Evolutionary conservation across 129 eudicot genomes (phyloP), one percentile per base, ranked within the genome.

Genomic region (Lactuca saligna): DNA sequence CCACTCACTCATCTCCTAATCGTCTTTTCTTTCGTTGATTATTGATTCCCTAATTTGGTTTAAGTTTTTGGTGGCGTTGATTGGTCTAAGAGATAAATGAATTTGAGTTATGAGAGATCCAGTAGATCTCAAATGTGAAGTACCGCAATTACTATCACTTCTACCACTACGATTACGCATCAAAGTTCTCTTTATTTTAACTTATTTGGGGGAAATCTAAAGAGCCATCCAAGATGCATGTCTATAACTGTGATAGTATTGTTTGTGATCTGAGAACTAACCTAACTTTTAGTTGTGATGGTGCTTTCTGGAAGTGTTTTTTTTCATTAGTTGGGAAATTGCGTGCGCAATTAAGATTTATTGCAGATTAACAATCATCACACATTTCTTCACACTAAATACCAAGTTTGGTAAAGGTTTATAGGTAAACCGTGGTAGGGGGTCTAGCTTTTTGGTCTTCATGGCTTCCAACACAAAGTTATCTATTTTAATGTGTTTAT

Each of bases 71-170:
- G n/a, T n/a, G n/a, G n/a, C n/a, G n/a, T n/a, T n/a, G n/a, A n/a
- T 51, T 31, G 5, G n/a, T 37, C 2, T 69, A 49, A 20, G 16
- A 57, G 44, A 15, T 57, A 0, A 41, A 0, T 64, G 33, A 35
- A 41, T 54, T 41, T 25, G 41, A 7, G 17, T 53, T 55, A 14
- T 37, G 17, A 50, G 70, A 79, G 87, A 72, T 85, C 91, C 77
- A 25, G 61, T 69, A 59, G 82, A 82, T 82, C 85, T 79, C 38
- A 44, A 15, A 3, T 42, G 20, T n/a, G n/a, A n/a, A n/a, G n/a
- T n/a, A n/a, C n/a, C n/a, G n/a, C n/a, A n/a, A n/a, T n/a, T n/a
- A n/a, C n/a, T n/a, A n/a, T n/a, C n/a, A n/a, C n/a, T n/a, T n/a
- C n/a, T n/a, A n/a, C n/a, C n/a, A n/a, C n/a, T n/a, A n/a, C n/a